These are phyloP conservation scores for Bryoerythrophyllum caledonicum DNA, from an alignment of 225 moss, liverwort and hornwort species.

Conservation along the genomic window DNA sequence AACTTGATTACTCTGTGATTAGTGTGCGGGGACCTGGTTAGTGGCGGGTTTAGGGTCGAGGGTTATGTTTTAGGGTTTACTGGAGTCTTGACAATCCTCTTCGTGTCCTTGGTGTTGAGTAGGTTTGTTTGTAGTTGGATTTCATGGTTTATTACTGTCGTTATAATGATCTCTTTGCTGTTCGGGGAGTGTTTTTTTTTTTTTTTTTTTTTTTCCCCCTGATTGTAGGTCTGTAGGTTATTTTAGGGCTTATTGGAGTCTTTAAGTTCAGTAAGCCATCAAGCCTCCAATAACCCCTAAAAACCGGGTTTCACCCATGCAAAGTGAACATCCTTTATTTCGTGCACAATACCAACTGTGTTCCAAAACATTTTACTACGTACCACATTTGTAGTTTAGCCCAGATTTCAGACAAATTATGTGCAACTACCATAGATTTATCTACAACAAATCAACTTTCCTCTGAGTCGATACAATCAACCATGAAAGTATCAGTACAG, in stretches of 20 bases:
- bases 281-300: too few relatives aligned
- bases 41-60: too few relatives aligned
- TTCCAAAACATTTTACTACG: background rate
- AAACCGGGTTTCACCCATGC: background rate
- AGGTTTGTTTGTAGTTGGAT: background rate
- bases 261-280: too few relatives aligned
- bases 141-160: too few relatives aligned
- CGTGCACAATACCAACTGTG: background rate
- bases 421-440: conserved; percentile 3
- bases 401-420: background rate
- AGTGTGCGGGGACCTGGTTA: too few relatives aligned
- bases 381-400: background rate
- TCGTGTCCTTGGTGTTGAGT: background rate
- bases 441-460: background rate
- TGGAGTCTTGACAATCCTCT: background rate
- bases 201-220: too few relatives aligned
- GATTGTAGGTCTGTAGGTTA: too few relatives aligned
- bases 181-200: too few relatives aligned
- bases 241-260: too few relatives aligned
- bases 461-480: background rate
- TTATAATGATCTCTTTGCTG: too few relatives aligned
- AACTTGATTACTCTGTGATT: background rate
- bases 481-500: conserved; percentile 23
- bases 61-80: too few relatives aligned
- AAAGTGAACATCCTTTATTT: background rate